Percentiles rank a stretch among this genome's conserved stretches.
Evolutionary conservation across 768 basidiomycete species (phyloP).

Genomic region (Nidularia sp.): DNA sequence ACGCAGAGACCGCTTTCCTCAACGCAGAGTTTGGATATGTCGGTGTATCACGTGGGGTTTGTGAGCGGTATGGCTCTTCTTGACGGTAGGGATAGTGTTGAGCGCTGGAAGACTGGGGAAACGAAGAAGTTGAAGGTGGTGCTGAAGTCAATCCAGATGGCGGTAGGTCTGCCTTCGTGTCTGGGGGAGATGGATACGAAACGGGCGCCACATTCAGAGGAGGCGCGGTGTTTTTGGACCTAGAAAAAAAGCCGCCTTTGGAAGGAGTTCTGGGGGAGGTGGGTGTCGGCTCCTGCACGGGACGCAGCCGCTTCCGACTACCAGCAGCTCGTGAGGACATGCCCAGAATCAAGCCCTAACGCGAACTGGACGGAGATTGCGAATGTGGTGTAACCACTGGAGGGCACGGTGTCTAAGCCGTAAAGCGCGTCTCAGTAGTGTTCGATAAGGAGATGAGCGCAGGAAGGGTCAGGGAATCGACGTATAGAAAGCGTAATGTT

Average conservation of each 20-base stretch:
- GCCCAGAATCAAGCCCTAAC: neutral
- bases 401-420: neutral
- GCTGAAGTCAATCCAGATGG: neutral
- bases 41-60: neutral
- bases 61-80: neutral
- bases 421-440: neutral
- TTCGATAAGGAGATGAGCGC: neutral
- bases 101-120: neutral
- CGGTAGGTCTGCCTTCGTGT: neutral
- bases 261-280: neutral
- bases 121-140: neutral
- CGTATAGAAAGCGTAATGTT: neutral
- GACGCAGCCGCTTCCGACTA: conserved; percentile 14
- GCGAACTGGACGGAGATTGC: conserved; percentile 1
- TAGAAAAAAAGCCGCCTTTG: neutral
- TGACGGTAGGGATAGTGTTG: neutral
- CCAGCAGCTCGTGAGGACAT: conserved; percentile 25
- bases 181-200: neutral
- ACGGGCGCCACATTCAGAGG: neutral
- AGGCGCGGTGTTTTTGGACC: neutral
- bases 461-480: neutral
- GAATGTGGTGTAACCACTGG: neutral
- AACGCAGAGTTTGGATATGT: neutral
- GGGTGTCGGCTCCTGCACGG: neutral
- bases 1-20: neutral